Evolutionary conservation across 805 yeast genomes (phyloP).

Genomic region (Lipomyces mesembrius): DNA sequence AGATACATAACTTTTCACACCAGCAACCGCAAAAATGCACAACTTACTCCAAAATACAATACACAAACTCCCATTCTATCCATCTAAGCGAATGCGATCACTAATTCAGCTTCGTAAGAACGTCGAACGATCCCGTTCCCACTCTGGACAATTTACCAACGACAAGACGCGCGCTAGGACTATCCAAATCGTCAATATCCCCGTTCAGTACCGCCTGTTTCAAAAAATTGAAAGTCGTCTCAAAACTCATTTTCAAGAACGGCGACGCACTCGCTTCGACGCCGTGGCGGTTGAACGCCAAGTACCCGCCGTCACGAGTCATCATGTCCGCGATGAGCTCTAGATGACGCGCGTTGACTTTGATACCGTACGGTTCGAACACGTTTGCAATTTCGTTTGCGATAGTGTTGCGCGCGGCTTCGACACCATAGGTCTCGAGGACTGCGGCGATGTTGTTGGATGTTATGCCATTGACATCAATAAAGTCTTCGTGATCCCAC

Average conservation of each 20-base stretch:
- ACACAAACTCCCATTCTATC: background rate
- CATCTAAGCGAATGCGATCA: background rate
- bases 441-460: conserved; percentile 95
- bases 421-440: conserved; percentile 91
- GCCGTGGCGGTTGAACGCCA: conserved; percentile 98
- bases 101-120: conserved; percentile 44
- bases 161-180: conserved; percentile 93
- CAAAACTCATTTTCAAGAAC: conserved; percentile 98
- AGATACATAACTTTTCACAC: background rate
- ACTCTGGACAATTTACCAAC: conserved; percentile 87
- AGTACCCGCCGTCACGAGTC: conserved; percentile 97
- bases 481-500: conserved; percentile 97
- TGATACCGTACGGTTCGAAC: conserved; percentile 93
- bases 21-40: background rate
- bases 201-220: conserved; percentile 95
- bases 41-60: background rate
- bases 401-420: conserved; percentile 97
- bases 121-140: conserved; percentile 96
- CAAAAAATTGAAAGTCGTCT: conserved; percentile 95
- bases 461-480: conserved; percentile 84
- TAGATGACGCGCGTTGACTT: conserved; percentile 90
- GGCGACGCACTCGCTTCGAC: conserved; percentile 94
- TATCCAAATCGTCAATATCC: conserved; percentile 82
- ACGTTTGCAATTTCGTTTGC: conserved; percentile 95
- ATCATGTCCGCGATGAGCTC: conserved; percentile 97